These are phyloP conservation scores for Mrakia blollopis DNA, from an alignment of 768 basidiomycete species.

Conservation along the genomic window DNA sequence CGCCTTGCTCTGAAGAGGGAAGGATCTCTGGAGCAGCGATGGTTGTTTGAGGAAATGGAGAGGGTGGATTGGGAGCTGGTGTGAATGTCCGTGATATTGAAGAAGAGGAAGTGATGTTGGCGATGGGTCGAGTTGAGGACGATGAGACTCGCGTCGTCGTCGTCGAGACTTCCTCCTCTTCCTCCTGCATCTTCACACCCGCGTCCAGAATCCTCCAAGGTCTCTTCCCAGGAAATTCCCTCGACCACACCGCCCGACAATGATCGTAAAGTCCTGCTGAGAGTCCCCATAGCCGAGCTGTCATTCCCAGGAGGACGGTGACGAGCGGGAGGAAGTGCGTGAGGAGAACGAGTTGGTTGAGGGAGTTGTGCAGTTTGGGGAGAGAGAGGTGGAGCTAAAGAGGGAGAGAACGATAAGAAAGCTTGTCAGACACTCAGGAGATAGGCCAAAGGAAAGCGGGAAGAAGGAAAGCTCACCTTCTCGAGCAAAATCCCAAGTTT, in stretches of 20 bases:
- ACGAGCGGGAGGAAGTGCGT: slow-evolving; percentile 31
- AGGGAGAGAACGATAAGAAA: not conserved
- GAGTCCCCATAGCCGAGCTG: slow-evolving; percentile 22
- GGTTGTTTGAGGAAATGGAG: not conserved
- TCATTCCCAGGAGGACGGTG: slow-evolving; percentile 23
- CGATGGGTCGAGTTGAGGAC: not conserved
- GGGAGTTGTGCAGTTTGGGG: slow-evolving; percentile 14
- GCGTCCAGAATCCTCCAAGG: slow-evolving; percentile 13
- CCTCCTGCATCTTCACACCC: not conserved
- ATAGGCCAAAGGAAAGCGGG: too few species aligned
- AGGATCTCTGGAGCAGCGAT: not conserved
- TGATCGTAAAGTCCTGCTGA: slow-evolving; percentile 19
- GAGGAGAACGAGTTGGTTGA: slow-evolving; percentile 24
- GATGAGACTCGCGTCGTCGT: not conserved
- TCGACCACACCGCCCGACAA: not conserved
- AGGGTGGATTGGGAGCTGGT: not conserved
- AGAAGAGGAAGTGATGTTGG: not conserved
- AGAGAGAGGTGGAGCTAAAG: slow-evolving; percentile 10
- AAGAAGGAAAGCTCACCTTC: not conserved
- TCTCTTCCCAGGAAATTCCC: slow-evolving; percentile 1
- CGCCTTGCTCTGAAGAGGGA: slow-evolving; percentile 6
- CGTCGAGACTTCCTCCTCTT: not conserved
- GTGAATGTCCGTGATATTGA: not conserved
- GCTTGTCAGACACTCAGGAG: not conserved
- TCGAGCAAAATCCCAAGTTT: slow-evolving; percentile 11